Conservation (phyloP, 805 yeast genomes). For the Myxozyma neglecta region DNA sequence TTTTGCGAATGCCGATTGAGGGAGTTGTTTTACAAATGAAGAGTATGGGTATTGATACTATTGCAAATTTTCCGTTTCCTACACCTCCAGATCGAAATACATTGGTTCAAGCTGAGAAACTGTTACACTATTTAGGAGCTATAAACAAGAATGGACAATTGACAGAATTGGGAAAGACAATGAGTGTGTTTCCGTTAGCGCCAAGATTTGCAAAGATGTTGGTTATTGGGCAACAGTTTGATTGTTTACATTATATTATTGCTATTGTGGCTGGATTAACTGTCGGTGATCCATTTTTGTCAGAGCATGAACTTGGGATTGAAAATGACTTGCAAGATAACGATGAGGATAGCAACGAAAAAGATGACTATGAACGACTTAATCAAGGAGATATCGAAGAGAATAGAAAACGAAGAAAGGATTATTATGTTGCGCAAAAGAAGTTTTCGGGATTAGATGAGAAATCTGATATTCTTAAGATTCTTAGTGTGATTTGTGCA, state of each 20-base stretch:
- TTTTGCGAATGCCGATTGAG: constrained; percentile 91
- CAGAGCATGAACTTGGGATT: constrained; percentile 72
- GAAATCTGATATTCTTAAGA: constrained; percentile 69
- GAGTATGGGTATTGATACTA: constrained; percentile 91
- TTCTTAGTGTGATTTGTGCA: constrained; percentile 84
- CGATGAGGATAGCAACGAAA: constrained; percentile 39
- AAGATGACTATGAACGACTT: constrained; percentile 35
- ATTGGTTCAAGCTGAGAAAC: constrained; percentile 62
- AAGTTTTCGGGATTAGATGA: constrained; percentile 61
- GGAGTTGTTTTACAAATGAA: constrained; percentile 95
- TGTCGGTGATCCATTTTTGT: constrained; percentile 87
- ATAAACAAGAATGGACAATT: constrained; percentile 55
- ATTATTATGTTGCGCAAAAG: constrained; percentile 59
- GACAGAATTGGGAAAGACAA: constrained; percentile 77
- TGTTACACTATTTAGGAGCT: constrained; percentile 77
- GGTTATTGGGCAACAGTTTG: constrained; percentile 80
- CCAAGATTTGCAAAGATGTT: constrained; percentile 92
- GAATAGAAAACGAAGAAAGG: constrained; percentile 43
- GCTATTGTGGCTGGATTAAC: constrained; percentile 90
- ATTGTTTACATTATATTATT: constrained; percentile 82
- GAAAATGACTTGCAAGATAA: constrained; percentile 33
- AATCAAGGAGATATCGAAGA: constrained; percentile 36
- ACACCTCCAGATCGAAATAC: constrained; percentile 76
- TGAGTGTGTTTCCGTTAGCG: constrained; percentile 89
- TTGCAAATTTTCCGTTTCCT: constrained; percentile 92